Base-by-base conservation (phyloP, 2,329 filamentous ascomycete species). In the Cadophora malorum region DNA sequence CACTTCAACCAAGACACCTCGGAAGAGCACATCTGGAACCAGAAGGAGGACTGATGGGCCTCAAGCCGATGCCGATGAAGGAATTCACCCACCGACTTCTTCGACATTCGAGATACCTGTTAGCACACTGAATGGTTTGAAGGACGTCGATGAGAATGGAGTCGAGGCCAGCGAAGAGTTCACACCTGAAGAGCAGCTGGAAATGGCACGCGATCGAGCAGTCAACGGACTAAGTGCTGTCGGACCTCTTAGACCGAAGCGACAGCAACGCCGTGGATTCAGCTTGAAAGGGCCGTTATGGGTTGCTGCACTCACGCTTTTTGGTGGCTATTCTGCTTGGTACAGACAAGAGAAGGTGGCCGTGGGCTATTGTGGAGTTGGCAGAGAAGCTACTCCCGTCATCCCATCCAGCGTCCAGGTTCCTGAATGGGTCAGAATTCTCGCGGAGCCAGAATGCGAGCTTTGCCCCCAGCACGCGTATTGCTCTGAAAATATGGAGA, bases 341-440 rank as follows among this genome's bases (percentile, higher is more conserved):
- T 99, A 94, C 82, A 86, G 95, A 60, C 93, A 97, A 77, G 96
- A 99, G 80, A 98, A 98, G 84, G 83, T 97, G n/a, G 91, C 93
- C 19, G 93, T 98, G 23, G 96, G 96, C 41, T 99, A 97, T 77
- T 99, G 96, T 78, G 94, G 94, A 14, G 86, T 97, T 64, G 96
- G 91, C 28, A 87, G 90, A 64, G 83, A 88, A 59, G 86, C 84
- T 1, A 82, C 80, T 16, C 65, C 69, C 33, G 71, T 81, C 28
- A 73, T 82, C 16, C 79, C 81, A 58, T 70, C 85, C 12, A 86
- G 88, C 35, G 83, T 91, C 14, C 83, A 75, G 14, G 65, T 97
- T 21, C 94, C 95, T 3, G 88, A 92, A 58, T 92, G 89, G 84
- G 84, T 92, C 9, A 83, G 88, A 61, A 83, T 88, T 10, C 80